Evolutionary conservation across 2,329 filamentous ascomycete species (phyloP).

Genomic region (Dothideomycetes sp.): DNA sequence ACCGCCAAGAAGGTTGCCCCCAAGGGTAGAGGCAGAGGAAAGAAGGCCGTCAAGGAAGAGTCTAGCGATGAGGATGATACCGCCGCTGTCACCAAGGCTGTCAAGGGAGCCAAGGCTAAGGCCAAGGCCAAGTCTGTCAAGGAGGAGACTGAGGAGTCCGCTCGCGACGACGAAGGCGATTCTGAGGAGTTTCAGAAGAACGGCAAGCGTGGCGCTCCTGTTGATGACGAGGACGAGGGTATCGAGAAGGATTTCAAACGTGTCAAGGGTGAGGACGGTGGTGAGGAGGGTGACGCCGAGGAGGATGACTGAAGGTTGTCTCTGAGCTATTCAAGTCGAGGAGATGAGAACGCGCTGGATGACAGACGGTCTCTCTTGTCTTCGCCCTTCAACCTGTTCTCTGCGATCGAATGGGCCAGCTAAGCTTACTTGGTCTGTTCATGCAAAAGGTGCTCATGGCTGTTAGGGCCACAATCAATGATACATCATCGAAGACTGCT

Average conservation of each 20-base stretch:
- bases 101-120: neutral
- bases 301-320: too few species aligned
- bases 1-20: neutral
- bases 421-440: too few species aligned
- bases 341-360: too few species aligned
- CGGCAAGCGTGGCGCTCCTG: slow-evolving; percentile 1
- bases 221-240: neutral
- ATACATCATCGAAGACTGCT: too few species aligned
- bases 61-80: neutral
- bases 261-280: slow-evolving; percentile 1
- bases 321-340: too few species aligned
- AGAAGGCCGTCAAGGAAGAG: neutral
- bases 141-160: slow-evolving; percentile 1
- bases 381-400: too few species aligned
- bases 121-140: slow-evolving; percentile 2
- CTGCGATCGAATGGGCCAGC: too few species aligned
- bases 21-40: neutral
- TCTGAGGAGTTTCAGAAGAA: neutral
- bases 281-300: too few species aligned
- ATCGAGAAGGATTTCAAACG: neutral
- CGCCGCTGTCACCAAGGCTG: neutral
- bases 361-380: too few species aligned
- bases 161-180: neutral
- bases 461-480: too few species aligned
- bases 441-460: too few species aligned